Evolutionary conservation across 2,329 filamentous ascomycete species (phyloP).

Genomic region (Zasmidium cellare): DNA sequence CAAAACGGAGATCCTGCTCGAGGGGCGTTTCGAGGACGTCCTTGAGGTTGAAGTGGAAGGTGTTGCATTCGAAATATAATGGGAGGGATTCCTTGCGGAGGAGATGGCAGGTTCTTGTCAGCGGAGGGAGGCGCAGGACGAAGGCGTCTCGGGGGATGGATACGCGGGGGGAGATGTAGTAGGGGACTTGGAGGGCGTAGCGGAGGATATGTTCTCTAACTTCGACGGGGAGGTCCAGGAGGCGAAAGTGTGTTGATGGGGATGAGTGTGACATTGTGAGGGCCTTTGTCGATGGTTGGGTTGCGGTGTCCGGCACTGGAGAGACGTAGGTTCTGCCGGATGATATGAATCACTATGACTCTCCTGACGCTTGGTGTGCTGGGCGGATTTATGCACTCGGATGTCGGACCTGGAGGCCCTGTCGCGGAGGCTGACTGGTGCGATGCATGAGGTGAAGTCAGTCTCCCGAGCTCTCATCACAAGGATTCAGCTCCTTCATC

Average conservation of each 20-base stretch:
- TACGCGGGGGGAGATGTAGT: conserved; percentile 1
- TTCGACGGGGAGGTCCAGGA: conserved; percentile 1
- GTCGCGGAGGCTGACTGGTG: too few species aligned
- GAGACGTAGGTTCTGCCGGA: too few species aligned
- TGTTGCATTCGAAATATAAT: conserved; percentile 3
- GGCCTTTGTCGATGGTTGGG: background rate
- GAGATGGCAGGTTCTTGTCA: background rate
- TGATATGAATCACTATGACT: too few species aligned
- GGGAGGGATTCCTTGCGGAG: conserved; percentile 2
- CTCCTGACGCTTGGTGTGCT: too few species aligned
- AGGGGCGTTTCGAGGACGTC: conserved; percentile 3
- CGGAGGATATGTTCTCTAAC: conserved; percentile 1
- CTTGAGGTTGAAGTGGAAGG: conserved; percentile 7
- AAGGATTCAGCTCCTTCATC: too few species aligned
- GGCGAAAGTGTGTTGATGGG: background rate
- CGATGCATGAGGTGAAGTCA: too few species aligned
- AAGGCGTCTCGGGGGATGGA: conserved; percentile 5
- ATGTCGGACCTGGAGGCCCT: too few species aligned
- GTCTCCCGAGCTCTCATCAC: too few species aligned
- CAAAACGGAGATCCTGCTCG: conserved; percentile 1
- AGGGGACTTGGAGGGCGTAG: background rate
- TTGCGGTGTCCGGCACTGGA: too few species aligned
- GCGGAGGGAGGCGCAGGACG: conserved; percentile 1
- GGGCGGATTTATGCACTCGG: too few species aligned
- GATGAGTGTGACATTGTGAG: background rate